These are phyloP conservation scores for Mixia osmundae DNA, from an alignment of 1,284 basidiomycete species.

Conservation along the genomic window DNA sequence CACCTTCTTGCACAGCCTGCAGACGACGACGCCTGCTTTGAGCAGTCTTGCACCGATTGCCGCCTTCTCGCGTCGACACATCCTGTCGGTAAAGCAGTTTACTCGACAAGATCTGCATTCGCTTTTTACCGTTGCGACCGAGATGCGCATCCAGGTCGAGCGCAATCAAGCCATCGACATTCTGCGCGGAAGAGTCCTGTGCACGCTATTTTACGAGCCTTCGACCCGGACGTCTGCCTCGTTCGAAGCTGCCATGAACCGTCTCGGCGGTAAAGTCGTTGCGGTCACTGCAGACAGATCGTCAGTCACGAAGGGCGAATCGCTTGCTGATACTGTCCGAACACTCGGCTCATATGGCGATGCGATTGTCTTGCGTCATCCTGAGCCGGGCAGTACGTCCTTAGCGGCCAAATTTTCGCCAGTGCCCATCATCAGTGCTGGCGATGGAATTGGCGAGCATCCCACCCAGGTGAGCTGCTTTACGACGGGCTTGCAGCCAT, in stretches of 20 bases:
- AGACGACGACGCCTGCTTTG: constrained; percentile 14
- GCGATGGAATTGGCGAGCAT: constrained; percentile 93
- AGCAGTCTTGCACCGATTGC: constrained; percentile 21
- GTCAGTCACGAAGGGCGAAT: constrained; percentile 86
- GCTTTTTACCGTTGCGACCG: constrained; percentile 81
- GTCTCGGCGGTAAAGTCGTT: constrained; percentile 86
- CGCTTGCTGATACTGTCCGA: constrained; percentile 74
- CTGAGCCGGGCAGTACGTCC: constrained; percentile 73
- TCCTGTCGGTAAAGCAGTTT: constrained; percentile 87
- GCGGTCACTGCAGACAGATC: constrained; percentile 57
- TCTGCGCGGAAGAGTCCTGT: constrained; percentile 71
- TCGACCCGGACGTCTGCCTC: constrained; percentile 87
- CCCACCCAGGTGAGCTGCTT: constrained; percentile 52
- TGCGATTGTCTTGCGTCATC: constrained; percentile 83
- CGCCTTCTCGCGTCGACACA: constrained; percentile 64
- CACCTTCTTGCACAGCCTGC: constrained; percentile 7
- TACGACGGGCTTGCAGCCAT: constrained; percentile 4
- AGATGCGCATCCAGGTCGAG: constrained; percentile 91
- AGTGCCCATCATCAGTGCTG: constrained; percentile 87
- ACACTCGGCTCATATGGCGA: constrained; percentile 92
- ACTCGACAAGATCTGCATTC: constrained; percentile 72
- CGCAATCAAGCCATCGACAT: constrained; percentile 72
- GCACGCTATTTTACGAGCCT: constrained; percentile 94
- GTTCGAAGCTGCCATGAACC: constrained; percentile 98
- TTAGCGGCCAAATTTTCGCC: constrained; percentile 81